These are phyloP conservation scores for Plantago elongata DNA, from an alignment of 257 asterid species.

Conservation along the genomic window DNA sequence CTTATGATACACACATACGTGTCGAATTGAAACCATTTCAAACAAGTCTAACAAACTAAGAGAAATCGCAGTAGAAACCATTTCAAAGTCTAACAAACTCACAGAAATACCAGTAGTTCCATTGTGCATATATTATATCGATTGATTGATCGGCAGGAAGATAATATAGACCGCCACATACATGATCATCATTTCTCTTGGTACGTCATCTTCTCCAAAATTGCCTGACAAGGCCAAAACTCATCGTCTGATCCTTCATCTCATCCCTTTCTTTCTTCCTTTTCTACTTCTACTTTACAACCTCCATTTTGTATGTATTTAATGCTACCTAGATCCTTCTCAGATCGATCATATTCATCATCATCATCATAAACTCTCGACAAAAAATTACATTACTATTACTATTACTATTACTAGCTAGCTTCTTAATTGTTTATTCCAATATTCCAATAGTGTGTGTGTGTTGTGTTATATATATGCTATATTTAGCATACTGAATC, in stretches of 20 bases:
- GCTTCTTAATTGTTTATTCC: too few species aligned
- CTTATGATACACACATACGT: background rate
- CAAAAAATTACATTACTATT: too few species aligned
- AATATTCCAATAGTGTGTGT: too few species aligned
- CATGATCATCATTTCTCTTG: conserved; percentile 20
- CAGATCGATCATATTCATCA: too few species aligned
- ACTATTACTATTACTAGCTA: too few species aligned
- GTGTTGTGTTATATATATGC: conserved; percentile 7
- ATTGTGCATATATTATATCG: too few species aligned
- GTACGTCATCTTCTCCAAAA: conserved; percentile 47
- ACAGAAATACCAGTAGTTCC: background rate
- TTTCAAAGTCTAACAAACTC: conserved; percentile 17
- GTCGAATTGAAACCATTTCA: background rate
- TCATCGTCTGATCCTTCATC: conserved; percentile 23
- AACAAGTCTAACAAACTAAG: conserved; percentile 21
- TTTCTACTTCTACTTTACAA: conserved; percentile 3
- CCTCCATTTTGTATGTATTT: background rate
- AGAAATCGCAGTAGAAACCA: background rate
- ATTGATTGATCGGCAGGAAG: background rate
- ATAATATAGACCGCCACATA: conserved; percentile 50
- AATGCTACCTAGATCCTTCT: background rate
- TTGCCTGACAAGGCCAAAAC: conserved; percentile 59
- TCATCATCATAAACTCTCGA: too few species aligned
- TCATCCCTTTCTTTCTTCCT: conserved; percentile 21
- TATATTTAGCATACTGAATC: conserved; percentile 34